These are phyloP conservation scores for Trichomonascaceae sp. DNA, from an alignment of 1,139 yeast species.

Conservation along the genomic window DNA sequence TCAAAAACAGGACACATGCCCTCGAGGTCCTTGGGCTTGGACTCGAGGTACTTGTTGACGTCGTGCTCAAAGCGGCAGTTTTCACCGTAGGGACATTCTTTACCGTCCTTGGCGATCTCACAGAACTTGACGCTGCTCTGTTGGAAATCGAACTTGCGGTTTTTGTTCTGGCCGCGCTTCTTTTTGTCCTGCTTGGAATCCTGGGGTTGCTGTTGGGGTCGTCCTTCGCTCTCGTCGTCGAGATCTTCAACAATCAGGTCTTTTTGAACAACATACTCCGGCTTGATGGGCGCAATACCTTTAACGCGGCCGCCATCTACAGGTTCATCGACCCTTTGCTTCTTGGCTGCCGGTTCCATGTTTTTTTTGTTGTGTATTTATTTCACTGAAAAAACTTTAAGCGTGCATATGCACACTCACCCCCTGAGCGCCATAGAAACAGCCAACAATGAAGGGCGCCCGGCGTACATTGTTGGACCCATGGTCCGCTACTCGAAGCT, in stretches of 20 bases:
- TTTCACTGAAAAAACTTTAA: no score
- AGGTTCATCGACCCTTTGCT: conserved; percentile 4
- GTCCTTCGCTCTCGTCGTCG: conserved; percentile 37
- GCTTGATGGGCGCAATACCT: conserved; percentile 17
- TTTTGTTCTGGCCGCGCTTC: conserved; percentile 79
- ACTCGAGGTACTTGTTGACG: conserved; percentile 43
- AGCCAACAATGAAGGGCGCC: conserved; percentile 36
- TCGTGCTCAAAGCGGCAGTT: conserved; percentile 73
- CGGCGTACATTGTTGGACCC: conserved; percentile 80
- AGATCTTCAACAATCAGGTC: conserved; percentile 25
- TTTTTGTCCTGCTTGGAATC: conserved; percentile 33
- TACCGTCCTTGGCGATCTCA: conserved; percentile 34
- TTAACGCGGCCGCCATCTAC: conserved; percentile 8
- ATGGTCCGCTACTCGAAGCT: conserved; percentile 95
- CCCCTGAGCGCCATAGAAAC: conserved; percentile 41
- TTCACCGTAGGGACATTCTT: conserved; percentile 55
- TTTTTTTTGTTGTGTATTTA: no score
- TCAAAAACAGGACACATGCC: conserved; percentile 74
- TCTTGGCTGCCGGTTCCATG: conserved; percentile 5
- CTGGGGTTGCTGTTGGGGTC: conserved; percentile 30
- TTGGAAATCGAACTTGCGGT: conserved; percentile 62
- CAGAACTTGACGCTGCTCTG: conserved; percentile 60
- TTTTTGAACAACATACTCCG: conserved; percentile 12
- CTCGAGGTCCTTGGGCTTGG: conserved; percentile 59
- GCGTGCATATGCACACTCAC: conserved; percentile 26